Conservation (phyloP, 805 yeast species). For the Yamadazyma laniorum region DNA sequence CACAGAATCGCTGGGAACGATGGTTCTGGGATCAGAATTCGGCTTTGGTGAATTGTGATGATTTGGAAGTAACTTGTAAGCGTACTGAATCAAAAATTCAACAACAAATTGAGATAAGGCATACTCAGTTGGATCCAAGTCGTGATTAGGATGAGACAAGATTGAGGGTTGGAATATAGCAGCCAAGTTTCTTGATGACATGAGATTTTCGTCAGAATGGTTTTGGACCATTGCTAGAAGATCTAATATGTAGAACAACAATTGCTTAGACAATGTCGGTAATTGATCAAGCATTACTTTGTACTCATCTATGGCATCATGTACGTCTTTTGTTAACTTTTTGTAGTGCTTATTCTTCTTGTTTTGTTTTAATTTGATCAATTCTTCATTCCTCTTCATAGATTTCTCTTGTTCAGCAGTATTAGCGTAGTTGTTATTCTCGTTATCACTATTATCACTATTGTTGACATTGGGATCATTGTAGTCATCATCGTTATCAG, state of each 20-base stretch:
- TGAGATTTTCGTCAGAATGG: constrained; percentile 72
- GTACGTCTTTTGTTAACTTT: constrained; percentile 60
- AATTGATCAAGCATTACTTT: constrained; percentile 64
- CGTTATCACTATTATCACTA: constrained; percentile 4
- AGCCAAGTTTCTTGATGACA: constrained; percentile 91
- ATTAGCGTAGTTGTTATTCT: constrained; percentile 6
- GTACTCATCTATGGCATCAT: constrained; percentile 68
- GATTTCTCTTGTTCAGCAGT: neutral
- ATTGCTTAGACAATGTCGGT: constrained; percentile 77
- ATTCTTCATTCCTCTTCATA: constrained; percentile 4
- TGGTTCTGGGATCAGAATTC: neutral
- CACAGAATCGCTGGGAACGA: neutral
- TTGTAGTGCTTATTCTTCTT: constrained; percentile 50
- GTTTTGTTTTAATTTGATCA: constrained; percentile 8
- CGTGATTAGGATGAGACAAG: constrained; percentile 88
- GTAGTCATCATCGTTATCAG: neutral
- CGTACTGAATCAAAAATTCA: constrained; percentile 84
- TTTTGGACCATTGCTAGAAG: constrained; percentile 81
- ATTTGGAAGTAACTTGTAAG: constrained; percentile 70
- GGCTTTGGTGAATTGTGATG: constrained; percentile 17
- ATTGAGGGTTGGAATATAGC: constrained; percentile 98
- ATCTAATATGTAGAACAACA: constrained; percentile 83
- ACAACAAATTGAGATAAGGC: constrained; percentile 82
- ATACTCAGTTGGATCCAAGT: constrained; percentile 89
- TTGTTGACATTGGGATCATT: constrained; percentile 9